Evolutionary conservation across 2,329 filamentous ascomycete genomes (phyloP).

Genomic region (Myotisia sp.): DNA sequence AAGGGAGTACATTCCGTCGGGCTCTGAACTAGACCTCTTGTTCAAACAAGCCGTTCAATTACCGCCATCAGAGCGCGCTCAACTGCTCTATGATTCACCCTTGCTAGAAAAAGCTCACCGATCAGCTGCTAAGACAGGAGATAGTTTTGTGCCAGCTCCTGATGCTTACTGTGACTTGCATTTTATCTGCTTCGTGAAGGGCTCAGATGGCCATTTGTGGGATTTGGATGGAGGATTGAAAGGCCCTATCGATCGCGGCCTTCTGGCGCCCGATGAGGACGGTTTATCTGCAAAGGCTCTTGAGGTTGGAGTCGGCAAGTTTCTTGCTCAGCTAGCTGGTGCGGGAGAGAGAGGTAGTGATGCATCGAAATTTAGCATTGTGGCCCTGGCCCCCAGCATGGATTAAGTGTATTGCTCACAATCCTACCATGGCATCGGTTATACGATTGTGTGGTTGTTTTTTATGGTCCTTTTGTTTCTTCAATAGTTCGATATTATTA

Average conservation of each 20-base stretch:
- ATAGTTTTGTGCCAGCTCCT: constrained; percentile 14
- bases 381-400: constrained; percentile 9
- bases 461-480: too few species aligned
- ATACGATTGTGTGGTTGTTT: too few species aligned
- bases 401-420: constrained; percentile 4
- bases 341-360: constrained; percentile 4
- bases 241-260: constrained; percentile 20
- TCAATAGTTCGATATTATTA: too few species aligned
- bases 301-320: constrained; percentile 16
- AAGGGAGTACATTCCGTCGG: constrained; percentile 28
- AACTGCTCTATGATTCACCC: constrained; percentile 34
- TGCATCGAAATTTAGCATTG: constrained; percentile 10
- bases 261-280: constrained; percentile 19
- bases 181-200: constrained; percentile 25
- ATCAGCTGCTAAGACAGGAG: constrained; percentile 15
- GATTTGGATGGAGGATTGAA: constrained; percentile 22
- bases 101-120: constrained; percentile 14
- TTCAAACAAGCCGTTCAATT: constrained; percentile 33
- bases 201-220: constrained; percentile 20
- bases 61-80: constrained; percentile 32
- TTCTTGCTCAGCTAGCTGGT: constrained; percentile 11
- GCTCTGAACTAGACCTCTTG: constrained; percentile 33
- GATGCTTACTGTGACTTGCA: constrained; percentile 14
- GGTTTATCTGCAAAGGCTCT: constrained; percentile 19
- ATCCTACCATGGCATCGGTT: too few species aligned